phyloP scores from a whole-genome alignment of 2,329 filamentous ascomycete genomes.

The Alternaria longipes region DNA sequence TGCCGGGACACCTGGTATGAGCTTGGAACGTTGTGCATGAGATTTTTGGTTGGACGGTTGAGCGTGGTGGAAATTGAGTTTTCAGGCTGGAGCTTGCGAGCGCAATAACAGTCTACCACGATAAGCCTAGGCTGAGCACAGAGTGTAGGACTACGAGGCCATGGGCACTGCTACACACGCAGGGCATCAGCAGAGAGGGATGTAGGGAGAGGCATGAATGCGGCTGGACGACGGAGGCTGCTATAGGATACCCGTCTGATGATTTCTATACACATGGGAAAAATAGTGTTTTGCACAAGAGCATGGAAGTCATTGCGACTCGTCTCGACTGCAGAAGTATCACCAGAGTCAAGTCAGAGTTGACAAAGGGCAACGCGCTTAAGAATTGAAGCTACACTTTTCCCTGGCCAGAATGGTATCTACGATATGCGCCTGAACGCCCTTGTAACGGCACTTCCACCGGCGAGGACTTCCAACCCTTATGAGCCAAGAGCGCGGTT shows the following conservation, averaged over 20 bases:
- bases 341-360: background rate
- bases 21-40: background rate
- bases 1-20: slow-evolving; percentile 88
- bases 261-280: slow-evolving; percentile 10
- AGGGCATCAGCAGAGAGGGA: background rate
- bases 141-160: background rate
- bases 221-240: slow-evolving; percentile 1
- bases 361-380: background rate
- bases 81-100: background rate
- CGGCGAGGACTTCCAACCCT: background rate
- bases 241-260: slow-evolving; percentile 39
- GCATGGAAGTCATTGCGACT: background rate
- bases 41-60: background rate
- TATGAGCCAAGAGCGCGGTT: slow-evolving; percentile 60
- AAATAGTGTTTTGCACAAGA: background rate
- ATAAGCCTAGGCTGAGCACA: background rate
- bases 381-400: slow-evolving; percentile 12
- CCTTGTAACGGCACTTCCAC: background rate
- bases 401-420: slow-evolving; percentile 27
- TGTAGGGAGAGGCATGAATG: background rate
- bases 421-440: slow-evolving; percentile 26
- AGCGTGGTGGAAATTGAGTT: background rate
- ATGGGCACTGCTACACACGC: background rate
- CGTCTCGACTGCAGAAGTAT: background rate
- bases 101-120: background rate